A percentile compares a stretch with the other conserved stretches of the same genome.
Conservation (phyloP, 805 yeast genomes). For the Candida ficus region DNA sequence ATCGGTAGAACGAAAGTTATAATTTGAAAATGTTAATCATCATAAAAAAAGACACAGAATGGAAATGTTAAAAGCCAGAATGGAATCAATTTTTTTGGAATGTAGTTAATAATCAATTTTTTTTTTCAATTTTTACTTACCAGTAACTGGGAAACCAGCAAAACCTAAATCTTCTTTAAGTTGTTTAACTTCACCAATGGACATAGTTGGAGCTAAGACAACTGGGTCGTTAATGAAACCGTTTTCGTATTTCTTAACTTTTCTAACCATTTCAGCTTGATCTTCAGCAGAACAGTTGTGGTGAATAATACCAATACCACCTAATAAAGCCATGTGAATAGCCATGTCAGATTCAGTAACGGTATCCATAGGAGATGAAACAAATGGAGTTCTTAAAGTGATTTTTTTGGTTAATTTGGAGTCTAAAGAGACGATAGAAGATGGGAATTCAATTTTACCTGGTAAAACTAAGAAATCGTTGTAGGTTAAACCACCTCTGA, state of each 20-base stretch:
- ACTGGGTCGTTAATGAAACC: conserved; percentile 96
- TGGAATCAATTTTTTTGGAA: no score
- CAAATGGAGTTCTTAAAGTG: conserved; percentile 87
- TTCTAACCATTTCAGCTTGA: conserved; percentile 97
- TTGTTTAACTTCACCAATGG: conserved; percentile 75
- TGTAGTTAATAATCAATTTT: no score
- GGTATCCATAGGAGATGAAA: conserved; percentile 99
- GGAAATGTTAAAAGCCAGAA: no score
- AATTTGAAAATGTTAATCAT: conserved; percentile 42
- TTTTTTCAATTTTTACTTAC: no score
- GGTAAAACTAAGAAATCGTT: conserved; percentile 95
- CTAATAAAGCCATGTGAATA: conserved; percentile 94
- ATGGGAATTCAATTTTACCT: conserved; percentile 87
- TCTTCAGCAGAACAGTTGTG: conserved; percentile 96
- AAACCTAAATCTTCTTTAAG: conserved; percentile 77
- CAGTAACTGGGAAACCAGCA: conserved; percentile 98
- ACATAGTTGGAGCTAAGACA: conserved; percentile 67
- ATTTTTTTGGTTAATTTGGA: conserved; percentile 88
- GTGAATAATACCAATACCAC: conserved; percentile 98
- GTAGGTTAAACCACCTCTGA: conserved; percentile 95
- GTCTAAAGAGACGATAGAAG: conserved; percentile 72
- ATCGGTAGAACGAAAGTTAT: conserved; percentile 99
- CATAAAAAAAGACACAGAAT: conserved; percentile 39
- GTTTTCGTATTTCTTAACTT: conserved; percentile 95
- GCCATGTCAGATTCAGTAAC: conserved; percentile 98